Evolutionary conservation across 2,329 filamentous ascomycete genomes (phyloP), one percentile per base, ranked within the genome.

Genomic region (Chaetomium strumarium): DNA sequence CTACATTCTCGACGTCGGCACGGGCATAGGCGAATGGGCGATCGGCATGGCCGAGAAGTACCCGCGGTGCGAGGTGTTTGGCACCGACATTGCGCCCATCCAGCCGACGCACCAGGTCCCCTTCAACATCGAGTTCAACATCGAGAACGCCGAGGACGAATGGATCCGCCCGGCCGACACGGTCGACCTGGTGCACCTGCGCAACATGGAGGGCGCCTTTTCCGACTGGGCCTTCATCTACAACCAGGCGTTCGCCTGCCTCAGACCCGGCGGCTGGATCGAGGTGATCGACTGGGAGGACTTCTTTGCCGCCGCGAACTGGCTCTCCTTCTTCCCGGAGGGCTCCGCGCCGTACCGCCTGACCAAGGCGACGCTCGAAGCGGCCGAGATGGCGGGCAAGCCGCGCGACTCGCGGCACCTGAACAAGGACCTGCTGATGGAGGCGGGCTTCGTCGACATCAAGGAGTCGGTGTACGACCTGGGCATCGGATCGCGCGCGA

Each of bases 51-150:
- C 76, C 13, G 78, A 81, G 61, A 59, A 69, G 31, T 77, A 71
- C 59, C 77, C 77, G 5, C 65, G 71, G 31, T 80, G 77, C 60
- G 78, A 82, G 58, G 76, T 83, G 5, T 75, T 78, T 6, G 79
- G 79, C 19, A 80, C 77, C 39, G 79, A 83, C 57, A 80, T 81
- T 51, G 76, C 78, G 14, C 78, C 79, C 53, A 78, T 81, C 45
- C 78, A 81, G 58, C 76, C 76, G n/a, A 73, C 72, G 17, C 51
- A 60, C 17, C 73, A 75, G 33, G 76, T 79, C 7, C 79, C 79
- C 5, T 75, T 76, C 61, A 83, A 83, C 55, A 73, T 80, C 37
- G 80, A 77, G 59, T 82, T 81, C 66, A 78, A 81, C 64, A 72
- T 82, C 5, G 78, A 82, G 58, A 77, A 82, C 58, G 79, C 78